A percentile compares a stretch with the other conserved stretches of the same genome.
Conservation (phyloP, 371 early-diverging fungal species). For the Blakeslea trispora region DNA sequence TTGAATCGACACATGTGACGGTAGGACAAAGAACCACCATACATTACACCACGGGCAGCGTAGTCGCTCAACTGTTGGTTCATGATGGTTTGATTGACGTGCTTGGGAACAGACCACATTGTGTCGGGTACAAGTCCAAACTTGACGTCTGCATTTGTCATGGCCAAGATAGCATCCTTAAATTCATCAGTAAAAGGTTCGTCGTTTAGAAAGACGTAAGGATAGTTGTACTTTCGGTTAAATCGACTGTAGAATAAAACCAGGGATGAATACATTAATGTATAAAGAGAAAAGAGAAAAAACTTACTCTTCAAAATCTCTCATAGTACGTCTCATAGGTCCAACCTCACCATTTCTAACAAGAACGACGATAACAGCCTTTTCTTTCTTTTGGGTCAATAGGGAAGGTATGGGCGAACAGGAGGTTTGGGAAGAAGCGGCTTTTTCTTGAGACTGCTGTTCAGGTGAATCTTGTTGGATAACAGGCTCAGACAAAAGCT, state of each 20-base stretch:
- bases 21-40: constrained; percentile 51
- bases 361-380: constrained; percentile 60
- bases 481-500: neutral
- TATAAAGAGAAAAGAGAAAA: too few species aligned
- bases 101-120: constrained; percentile 73
- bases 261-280: too few species aligned
- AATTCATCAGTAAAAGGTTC: constrained; percentile 78
- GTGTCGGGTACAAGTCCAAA: constrained; percentile 67
- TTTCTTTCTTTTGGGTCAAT: constrained; percentile 24
- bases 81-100: constrained; percentile 65
- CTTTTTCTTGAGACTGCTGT: too few species aligned
- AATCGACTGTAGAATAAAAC: constrained; percentile 73
- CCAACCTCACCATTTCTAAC: constrained; percentile 78
- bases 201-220: constrained; percentile 90
- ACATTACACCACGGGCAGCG: constrained; percentile 67
- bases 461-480: too few species aligned
- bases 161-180: constrained; percentile 54
- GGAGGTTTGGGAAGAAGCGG: too few species aligned
- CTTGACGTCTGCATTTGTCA: constrained; percentile 63
- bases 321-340: constrained; percentile 69
- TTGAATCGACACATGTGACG: constrained; percentile 60
- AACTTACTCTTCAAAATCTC: constrained; percentile 75
- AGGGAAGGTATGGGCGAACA: too few species aligned
- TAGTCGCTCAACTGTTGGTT: constrained; percentile 54
- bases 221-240: constrained; percentile 83